phyloP scores from a whole-genome alignment of 2,329 filamentous ascomycete genomes.

The Pseudopyricularia javanii region DNA sequence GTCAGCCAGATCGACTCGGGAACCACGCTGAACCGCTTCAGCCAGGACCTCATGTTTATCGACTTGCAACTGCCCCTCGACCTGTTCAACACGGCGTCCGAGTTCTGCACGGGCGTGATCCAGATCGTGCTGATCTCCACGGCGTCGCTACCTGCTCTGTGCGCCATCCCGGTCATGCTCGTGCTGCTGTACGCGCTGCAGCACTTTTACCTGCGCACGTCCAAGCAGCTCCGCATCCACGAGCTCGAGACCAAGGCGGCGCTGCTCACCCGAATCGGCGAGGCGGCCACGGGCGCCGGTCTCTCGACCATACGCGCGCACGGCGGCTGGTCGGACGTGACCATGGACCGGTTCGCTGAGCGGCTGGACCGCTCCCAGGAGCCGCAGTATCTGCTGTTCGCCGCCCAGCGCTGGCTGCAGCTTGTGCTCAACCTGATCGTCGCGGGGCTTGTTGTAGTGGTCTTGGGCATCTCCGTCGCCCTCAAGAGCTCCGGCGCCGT shows the following conservation, averaged over 20 bases:
- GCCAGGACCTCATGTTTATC: slow-evolving; percentile 24
- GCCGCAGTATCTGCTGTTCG: slow-evolving; percentile 44
- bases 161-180: slow-evolving; percentile 28
- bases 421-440: slow-evolving; percentile 35
- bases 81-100: slow-evolving; percentile 12
- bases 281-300: slow-evolving; percentile 32
- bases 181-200: slow-evolving; percentile 28
- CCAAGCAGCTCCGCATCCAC: slow-evolving; percentile 35
- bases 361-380: slow-evolving; percentile 40
- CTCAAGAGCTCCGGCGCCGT: background rate
- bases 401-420: slow-evolving; percentile 45
- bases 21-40: slow-evolving; percentile 23
- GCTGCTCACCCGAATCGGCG: slow-evolving; percentile 30
- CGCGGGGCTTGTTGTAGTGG: slow-evolving; percentile 25
- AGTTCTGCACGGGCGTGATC: slow-evolving; percentile 17
- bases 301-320: slow-evolving; percentile 36
- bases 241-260: slow-evolving; percentile 40
- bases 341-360: slow-evolving; percentile 28
- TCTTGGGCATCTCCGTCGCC: slow-evolving; percentile 28
- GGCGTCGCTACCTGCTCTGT: slow-evolving; percentile 28
- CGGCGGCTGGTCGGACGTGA: slow-evolving; percentile 37
- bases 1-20: slow-evolving; percentile 20
- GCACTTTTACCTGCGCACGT: slow-evolving; percentile 37
- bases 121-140: slow-evolving; percentile 32
- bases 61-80: slow-evolving; percentile 18